These are phyloP conservation scores for Camellia japonica DNA, from an alignment of 148 eudicot genomes.

Conservation along the genomic window DNA sequence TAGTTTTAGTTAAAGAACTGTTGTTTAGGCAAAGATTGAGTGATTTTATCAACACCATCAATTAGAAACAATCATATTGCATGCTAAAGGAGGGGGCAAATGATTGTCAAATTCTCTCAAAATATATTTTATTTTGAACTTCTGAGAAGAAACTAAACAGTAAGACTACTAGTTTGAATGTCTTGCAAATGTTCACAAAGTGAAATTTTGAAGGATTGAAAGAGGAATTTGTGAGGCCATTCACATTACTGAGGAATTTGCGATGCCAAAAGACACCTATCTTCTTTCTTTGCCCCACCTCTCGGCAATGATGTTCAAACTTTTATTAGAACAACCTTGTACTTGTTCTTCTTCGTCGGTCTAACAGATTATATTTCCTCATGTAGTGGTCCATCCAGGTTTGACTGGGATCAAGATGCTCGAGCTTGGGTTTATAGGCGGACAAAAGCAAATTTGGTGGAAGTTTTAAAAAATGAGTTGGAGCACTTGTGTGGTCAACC, in stretches of 20 bases:
- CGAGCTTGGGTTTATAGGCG: constrained; percentile 65
- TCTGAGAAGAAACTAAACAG: not conserved
- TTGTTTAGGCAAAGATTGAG: not conserved
- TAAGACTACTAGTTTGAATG: not conserved
- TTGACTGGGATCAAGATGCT: constrained; percentile 64
- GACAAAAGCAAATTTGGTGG: constrained; percentile 40
- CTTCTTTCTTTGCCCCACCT: not conserved
- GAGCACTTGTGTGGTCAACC: constrained; percentile 60
- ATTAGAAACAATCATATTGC: not conserved
- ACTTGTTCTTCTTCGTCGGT: not conserved
- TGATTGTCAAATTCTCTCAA: not conserved
- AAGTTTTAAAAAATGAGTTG: constrained; percentile 54
- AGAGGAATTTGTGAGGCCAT: not conserved
- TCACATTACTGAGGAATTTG: not conserved
- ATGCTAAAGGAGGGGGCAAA: not conserved
- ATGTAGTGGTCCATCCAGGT: constrained; percentile 76
- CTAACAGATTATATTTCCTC: constrained; percentile 8
- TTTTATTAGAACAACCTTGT: not conserved
- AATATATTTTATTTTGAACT: too few relatives aligned
- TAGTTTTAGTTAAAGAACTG: not conserved
- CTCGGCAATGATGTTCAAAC: not conserved
- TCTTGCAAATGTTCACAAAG: too few relatives aligned
- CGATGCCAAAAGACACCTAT: not conserved
- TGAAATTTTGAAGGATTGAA: too few relatives aligned
- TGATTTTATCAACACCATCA: not conserved